Evolutionary conservation across 768 basidiomycete species (phyloP).

Genomic region (Serendipita indica): DNA sequence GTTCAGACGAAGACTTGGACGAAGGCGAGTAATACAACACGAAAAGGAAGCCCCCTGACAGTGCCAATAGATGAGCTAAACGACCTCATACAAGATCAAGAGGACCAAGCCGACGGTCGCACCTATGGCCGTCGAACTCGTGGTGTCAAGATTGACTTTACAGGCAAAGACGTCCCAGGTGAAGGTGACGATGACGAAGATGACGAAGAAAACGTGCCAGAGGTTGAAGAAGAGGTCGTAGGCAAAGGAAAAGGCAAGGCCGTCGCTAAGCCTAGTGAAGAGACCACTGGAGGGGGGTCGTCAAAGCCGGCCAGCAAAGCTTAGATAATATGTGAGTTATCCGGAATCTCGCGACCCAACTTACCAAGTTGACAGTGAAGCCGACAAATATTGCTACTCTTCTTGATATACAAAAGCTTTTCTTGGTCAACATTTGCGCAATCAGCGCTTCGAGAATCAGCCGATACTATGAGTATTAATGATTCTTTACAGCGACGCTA

Average conservation of each 20-base stretch:
- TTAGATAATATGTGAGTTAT: too few relatives aligned
- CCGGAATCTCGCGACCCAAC: too few relatives aligned
- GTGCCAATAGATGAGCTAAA: neutral
- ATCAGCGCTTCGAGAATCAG: too few relatives aligned
- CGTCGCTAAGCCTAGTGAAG: neutral
- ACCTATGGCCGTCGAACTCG: neutral
- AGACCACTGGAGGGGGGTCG: neutral
- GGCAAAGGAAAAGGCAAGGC: slow-evolving; percentile 4
- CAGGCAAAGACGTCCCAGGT: neutral
- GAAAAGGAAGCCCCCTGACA: too few relatives aligned
- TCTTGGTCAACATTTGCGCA: too few relatives aligned
- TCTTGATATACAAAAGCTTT: too few relatives aligned
- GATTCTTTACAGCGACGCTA: too few relatives aligned
- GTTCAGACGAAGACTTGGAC: neutral
- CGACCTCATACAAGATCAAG: neutral
- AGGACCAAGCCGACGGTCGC: neutral
- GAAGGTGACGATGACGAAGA: slow-evolving; percentile 1
- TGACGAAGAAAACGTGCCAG: neutral
- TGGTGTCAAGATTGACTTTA: slow-evolving; percentile 6
- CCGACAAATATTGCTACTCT: too few relatives aligned
- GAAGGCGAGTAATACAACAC: neutral
- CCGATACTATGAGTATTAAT: too few relatives aligned
- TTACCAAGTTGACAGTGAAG: too few relatives aligned
- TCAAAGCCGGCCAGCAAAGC: neutral
- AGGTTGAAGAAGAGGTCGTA: neutral